phyloP scores from a whole-genome alignment of 2,329 filamentous ascomycete species.

The Claviceps citrina region DNA sequence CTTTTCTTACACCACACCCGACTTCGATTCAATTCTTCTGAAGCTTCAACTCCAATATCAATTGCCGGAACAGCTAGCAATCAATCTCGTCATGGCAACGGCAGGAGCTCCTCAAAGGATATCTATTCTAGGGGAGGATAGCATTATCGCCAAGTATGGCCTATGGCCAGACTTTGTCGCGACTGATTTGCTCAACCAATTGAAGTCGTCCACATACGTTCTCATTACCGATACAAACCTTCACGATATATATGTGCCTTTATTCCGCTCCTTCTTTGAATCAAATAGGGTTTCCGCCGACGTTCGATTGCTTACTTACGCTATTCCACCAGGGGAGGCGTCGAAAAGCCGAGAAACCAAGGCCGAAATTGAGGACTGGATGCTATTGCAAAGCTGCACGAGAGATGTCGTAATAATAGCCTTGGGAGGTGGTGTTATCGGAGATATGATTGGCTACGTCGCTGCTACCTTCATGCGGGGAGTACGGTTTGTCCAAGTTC shows the following conservation, averaged over 20 bases:
- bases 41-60: background rate
- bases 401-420: conserved; percentile 91
- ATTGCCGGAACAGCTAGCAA: background rate
- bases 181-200: conserved; percentile 60
- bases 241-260: conserved; percentile 60
- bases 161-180: conserved; percentile 75
- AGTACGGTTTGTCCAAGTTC: conserved; percentile 89
- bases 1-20: background rate
- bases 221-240: conserved; percentile 95
- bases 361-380: conserved; percentile 93
- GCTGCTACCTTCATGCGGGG: conserved; percentile 98
- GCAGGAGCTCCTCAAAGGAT: conserved; percentile 40
- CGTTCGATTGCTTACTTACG: conserved; percentile 67
- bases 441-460: conserved; percentile 94
- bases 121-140: conserved; percentile 72
- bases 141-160: conserved; percentile 82
- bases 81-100: conserved; percentile 13
- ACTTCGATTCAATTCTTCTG: background rate
- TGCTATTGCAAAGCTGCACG: conserved; percentile 81
- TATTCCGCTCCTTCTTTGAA: conserved; percentile 41
- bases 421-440: conserved; percentile 89
- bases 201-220: conserved; percentile 80
- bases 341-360: conserved; percentile 91
- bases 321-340: conserved; percentile 78
- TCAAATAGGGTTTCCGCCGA: conserved; percentile 12